Evolutionary conservation across 345 rosid genomes (phyloP), one percentile per base, ranked within the genome.

Genomic region (Firmiana major): DNA sequence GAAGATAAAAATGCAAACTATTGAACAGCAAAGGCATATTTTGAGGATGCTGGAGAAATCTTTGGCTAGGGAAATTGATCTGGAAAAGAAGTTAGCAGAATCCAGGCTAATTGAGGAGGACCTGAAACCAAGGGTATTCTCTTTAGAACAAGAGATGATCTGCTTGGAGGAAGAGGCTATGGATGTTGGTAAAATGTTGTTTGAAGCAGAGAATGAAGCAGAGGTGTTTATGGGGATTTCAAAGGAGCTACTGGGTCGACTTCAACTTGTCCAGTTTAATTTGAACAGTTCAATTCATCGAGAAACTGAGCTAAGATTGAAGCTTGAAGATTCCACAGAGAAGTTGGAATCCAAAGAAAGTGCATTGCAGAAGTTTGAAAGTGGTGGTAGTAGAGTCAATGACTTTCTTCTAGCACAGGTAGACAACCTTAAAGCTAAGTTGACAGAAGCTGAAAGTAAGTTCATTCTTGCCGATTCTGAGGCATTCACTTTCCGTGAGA

Each of bases 41-140:
- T 83, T 95, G 84, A 92, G 92, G 85, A 92, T 93, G 96, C 91
- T 95, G 59, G 99, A 93, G 86, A 92, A 90, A 79, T 92, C 99
- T 73, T 84, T 95, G 89, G 98, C 98, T 8, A 90, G 90, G 79
- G 99, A 95, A 85, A 83, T 95, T 84, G 99, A 95, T 78, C 85
- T 90, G 58, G 97, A 95, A 80, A 89, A 90, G 88, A 93, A 90
- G 81, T 80, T 93, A 75, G 82, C 81, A 19, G 98, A 95, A 74
- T 87, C 96, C 40, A 88, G 87, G 82, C 87, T 84, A 72, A 60
- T 59, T 9, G 94, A 90, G 59, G 89, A 87, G 74, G 89, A 84
- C 73, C 83, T 92, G 79, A 87, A 79, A 77, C 70, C 82, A 60
- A 88, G 83, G 82, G 63, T 92, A 68, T 81, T 78, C 78, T 88